phyloP scores from a whole-genome alignment of 2,329 filamentous ascomycete species.

The Talaromyces funiculosus region DNA sequence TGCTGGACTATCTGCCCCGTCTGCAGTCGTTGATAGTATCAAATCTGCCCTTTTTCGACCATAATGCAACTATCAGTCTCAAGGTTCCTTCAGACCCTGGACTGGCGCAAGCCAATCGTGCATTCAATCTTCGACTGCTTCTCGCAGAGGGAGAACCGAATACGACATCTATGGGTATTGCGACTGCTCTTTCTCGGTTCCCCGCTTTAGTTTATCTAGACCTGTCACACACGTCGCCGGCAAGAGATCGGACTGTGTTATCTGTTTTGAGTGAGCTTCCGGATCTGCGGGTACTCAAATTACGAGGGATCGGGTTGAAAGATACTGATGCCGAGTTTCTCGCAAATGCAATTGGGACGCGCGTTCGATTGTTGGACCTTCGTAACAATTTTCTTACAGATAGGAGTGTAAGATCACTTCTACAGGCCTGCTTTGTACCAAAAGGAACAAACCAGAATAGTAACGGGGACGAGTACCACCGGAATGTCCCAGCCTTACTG shows the following conservation, averaged over 20 bases:
- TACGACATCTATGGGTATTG: constrained; percentile 51
- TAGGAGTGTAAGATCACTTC: constrained; percentile 46
- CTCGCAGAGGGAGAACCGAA: constrained; percentile 54
- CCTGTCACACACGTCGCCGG: constrained; percentile 50
- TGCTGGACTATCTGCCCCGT: constrained; percentile 53
- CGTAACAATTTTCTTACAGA: constrained; percentile 55
- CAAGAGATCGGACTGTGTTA: constrained; percentile 46
- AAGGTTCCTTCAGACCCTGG: constrained; percentile 23
- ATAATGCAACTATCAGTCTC: constrained; percentile 50
- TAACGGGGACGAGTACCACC: background rate
- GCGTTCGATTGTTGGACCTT: constrained; percentile 53
- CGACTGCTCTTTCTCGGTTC: constrained; percentile 49
- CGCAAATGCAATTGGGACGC: constrained; percentile 46
- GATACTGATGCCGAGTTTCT: constrained; percentile 51
- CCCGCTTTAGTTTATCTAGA: constrained; percentile 54
- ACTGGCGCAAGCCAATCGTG: constrained; percentile 10
- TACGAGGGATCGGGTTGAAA: constrained; percentile 49
- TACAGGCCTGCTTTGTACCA: constrained; percentile 47
- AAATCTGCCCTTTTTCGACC: constrained; percentile 57
- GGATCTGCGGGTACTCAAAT: constrained; percentile 52
- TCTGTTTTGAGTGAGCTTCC: constrained; percentile 42
- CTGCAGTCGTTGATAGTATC: constrained; percentile 57
- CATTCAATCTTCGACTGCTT: constrained; percentile 50
- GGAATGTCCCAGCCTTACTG: constrained; percentile 15
- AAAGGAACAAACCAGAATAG: constrained; percentile 11